Evolutionary conservation across 1,284 basidiomycete genomes (phyloP).

Genomic region (Trichosporon asahii): DNA sequence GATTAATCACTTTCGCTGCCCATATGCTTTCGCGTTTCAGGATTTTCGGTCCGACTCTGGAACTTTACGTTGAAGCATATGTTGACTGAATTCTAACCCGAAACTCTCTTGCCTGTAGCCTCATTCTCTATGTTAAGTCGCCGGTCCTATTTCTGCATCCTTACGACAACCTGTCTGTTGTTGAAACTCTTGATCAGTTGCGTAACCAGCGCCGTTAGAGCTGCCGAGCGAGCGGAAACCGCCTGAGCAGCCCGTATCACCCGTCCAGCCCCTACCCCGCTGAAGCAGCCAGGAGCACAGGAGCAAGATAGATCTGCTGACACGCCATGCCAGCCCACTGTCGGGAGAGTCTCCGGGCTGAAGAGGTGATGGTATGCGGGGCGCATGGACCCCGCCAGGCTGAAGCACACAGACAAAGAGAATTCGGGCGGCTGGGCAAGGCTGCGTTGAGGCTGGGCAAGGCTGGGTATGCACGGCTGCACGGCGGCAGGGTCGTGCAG

Average conservation of each 20-base stretch:
- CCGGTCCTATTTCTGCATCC: too few relatives aligned
- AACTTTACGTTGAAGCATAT: conserved; percentile 3
- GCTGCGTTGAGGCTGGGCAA: not conserved
- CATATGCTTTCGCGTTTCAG: conserved; percentile 8
- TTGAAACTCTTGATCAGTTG: not conserved
- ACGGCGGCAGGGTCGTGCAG: not conserved
- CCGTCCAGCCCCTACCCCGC: not conserved
- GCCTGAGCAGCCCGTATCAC: not conserved
- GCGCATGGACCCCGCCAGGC: not conserved
- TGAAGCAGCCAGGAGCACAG: not conserved
- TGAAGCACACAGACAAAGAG: not conserved
- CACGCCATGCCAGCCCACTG: not conserved
- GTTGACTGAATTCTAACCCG: not conserved
- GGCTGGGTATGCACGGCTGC: conserved; percentile 9
- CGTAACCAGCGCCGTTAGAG: not conserved
- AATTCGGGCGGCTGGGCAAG: not conserved
- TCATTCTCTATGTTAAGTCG: not conserved
- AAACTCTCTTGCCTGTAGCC: not conserved
- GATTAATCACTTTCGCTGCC: not conserved
- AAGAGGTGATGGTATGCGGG: not conserved
- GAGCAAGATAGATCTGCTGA: not conserved
- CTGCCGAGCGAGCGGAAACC: not conserved
- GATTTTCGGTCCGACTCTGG: not conserved
- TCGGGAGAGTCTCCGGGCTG: not conserved
- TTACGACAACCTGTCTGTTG: not conserved